These are phyloP conservation scores for Paxillus rubicundulus DNA, from an alignment of 768 basidiomycete species.

Conservation along the genomic window DNA sequence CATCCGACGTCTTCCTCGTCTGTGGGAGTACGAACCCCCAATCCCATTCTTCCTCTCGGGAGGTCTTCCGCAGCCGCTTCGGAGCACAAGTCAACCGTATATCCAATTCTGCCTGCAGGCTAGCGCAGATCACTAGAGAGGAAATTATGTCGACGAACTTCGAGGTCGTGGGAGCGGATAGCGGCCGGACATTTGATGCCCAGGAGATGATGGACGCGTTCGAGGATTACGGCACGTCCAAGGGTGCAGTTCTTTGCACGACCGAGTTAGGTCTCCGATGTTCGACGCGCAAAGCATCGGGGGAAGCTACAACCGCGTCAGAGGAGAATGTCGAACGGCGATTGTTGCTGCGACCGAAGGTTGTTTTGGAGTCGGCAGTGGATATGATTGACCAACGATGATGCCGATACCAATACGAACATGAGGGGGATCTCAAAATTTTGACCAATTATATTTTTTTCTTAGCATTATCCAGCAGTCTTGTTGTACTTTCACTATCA, in stretches of 20 bases:
- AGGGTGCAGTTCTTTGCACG: constrained; percentile 58
- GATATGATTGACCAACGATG: constrained; percentile 43
- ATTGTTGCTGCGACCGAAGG: constrained; percentile 67
- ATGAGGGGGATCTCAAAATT: neutral
- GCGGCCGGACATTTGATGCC: constrained; percentile 47
- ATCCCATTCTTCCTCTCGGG: constrained; percentile 35
- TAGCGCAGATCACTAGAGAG: constrained; percentile 64
- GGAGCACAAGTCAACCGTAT: constrained; percentile 64
- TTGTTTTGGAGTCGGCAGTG: constrained; percentile 70
- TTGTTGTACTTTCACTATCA: neutral
- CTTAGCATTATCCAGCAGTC: neutral
- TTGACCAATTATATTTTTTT: neutral
- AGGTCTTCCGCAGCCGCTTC: constrained; percentile 47
- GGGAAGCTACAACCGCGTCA: constrained; percentile 26
- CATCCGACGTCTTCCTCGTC: constrained; percentile 61
- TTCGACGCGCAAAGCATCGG: constrained; percentile 43
- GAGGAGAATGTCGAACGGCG: constrained; percentile 54
- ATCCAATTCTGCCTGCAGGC: constrained; percentile 56
- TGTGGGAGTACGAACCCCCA: constrained; percentile 55
- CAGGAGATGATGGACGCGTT: constrained; percentile 61
- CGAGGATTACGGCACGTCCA: constrained; percentile 52
- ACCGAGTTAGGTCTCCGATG: constrained; percentile 73
- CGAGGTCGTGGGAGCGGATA: constrained; percentile 62
- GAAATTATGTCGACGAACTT: constrained; percentile 79
- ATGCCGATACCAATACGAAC: neutral